Base-by-base conservation (phyloP, 106 monocot genomes). In the Ottelia alismoides region DNA sequence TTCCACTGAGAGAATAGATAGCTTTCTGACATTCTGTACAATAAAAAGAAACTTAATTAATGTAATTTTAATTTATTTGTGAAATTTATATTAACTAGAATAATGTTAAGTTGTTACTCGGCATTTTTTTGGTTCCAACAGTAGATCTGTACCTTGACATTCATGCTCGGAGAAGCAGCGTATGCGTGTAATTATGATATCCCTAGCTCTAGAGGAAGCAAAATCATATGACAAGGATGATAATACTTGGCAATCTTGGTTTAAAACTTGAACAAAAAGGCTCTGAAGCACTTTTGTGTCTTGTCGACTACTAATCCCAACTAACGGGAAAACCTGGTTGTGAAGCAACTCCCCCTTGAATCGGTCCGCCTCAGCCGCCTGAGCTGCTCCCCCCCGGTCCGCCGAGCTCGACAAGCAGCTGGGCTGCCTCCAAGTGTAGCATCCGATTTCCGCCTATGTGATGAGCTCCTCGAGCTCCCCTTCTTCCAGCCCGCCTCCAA, bases 121-220 rank as follows among this genome's bases (percentile, higher is more conserved):
- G n/a, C n/a, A n/a, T n/a, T n/a, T n/a, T n/a, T n/a, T 47, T 52
- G 52, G 47, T 22, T 50, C 29, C 31, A 62, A 27, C 22, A 28
- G 1, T n/a, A n/a, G n/a, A n/a, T n/a, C n/a, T n/a, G n/a, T 77
- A 94, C 93, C 93, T 88, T 94, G 93, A 54, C 88, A 81, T 62
- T 94, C 93, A 51, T 88, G 83, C 78, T 94, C 93, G 55, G 84
- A 84, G 68, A 84, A 94, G 47, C 67, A 79, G 24, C 93, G 88
- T 57, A 88, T 69, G 40, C 88, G 77, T 32, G 93, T 68, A 48
- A 94, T 84, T 26, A 88, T 66, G 24, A 94, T 61, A 55, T 94
- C 93, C 68, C 81, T 80, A 7, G 78, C 68, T 46, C 60, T 75
- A 30, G 63, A 31, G 25, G 25, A 30, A 20, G 70, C 68, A 25